A percentile compares a stretch with the other conserved stretches of the same genome.
Conservation (phyloP, 768 basidiomycete genomes). For the Termitomyces sp. region DNA sequence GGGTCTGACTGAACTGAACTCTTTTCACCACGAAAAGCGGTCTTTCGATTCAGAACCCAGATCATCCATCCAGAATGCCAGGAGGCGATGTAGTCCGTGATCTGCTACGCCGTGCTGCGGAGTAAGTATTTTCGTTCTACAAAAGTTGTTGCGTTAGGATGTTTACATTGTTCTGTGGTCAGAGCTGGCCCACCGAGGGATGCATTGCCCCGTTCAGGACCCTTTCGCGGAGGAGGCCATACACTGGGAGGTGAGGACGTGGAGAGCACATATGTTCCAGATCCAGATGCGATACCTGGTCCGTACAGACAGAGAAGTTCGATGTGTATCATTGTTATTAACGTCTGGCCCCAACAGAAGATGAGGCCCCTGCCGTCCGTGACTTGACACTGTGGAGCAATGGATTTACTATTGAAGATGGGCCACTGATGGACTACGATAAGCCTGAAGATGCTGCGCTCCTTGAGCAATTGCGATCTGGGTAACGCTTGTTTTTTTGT, state of each 20-base stretch:
- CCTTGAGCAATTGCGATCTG: slow-evolving; percentile 71
- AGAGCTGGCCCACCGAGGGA: slow-evolving; percentile 32
- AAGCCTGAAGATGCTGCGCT: slow-evolving; percentile 67
- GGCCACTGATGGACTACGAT: slow-evolving; percentile 78
- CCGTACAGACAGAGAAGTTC: background rate
- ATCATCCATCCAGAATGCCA: slow-evolving; percentile 36
- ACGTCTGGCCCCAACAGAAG: slow-evolving; percentile 4
- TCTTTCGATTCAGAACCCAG: slow-evolving; percentile 83
- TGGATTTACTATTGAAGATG: slow-evolving; percentile 90
- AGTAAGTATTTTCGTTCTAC: slow-evolving; percentile 57
- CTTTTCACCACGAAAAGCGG: slow-evolving; percentile 49
- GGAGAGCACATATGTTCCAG: slow-evolving; percentile 70
- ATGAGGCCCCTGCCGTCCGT: slow-evolving; percentile 58
- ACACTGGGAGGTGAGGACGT: slow-evolving; percentile 89
- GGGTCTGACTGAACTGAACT: too few relatives aligned
- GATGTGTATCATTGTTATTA: background rate
- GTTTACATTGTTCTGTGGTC: background rate
- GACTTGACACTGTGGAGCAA: slow-evolving; percentile 89
- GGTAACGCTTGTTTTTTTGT: slow-evolving; percentile 47
- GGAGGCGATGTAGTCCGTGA: slow-evolving; percentile 62
- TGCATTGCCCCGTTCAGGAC: slow-evolving; percentile 15
- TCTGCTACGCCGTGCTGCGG: slow-evolving; percentile 73
- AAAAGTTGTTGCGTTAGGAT: background rate
- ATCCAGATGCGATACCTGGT: slow-evolving; percentile 45
- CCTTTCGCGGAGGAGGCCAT: slow-evolving; percentile 73